Evolutionary conservation across 2,329 filamentous ascomycete species (phyloP), one percentile per base, ranked within the genome.

Genomic region (Xylariaceae sp.): DNA sequence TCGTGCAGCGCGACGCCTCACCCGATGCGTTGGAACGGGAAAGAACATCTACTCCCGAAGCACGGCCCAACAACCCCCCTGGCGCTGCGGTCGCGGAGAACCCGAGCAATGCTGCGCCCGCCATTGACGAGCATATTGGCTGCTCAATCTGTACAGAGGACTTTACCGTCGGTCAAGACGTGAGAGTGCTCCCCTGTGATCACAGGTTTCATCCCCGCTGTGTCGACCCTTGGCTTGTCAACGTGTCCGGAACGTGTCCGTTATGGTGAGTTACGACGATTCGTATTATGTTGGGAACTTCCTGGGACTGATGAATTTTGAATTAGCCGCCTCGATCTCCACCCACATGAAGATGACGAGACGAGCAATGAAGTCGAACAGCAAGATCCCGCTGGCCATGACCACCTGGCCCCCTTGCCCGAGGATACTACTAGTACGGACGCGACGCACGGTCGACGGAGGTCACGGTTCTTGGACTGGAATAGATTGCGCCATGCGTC

Each of bases 141-240:
- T 89, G 87, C 69, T 85, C 86, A 1, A 89, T 89, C 55, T 89
- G 87, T 66, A 88, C 86, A 2, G 87, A 89, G 60, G 86, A 89
- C 65, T 89, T 89, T 64, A 79, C 70, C 2, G 78, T 85, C 18
- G 87, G 87, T 14, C 83, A 89, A 65, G 85, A 89, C 64, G 84
- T 89, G 50, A 80, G 87, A 44, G 84, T 89, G 1, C 72, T 89
- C 41, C 87, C 87, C 37, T 89, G 87, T 68, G 74, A 84, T 54
- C 87, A 89, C 70, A 85, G 87, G 60, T 89, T 85, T 65, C 87
- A 89, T 64, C 86, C 87, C 0, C 76, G 77, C 44, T 89, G 87
- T 64, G 81, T 89, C 54, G 87, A 89, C 64, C 87, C 86, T 3
- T 89, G 87, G 87, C 75, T 89, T 43, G 75, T 89, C 57, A 87